Conservation (phyloP, 108 stramenopile genomes). For the Aureococcus anophagefferens region DNA sequence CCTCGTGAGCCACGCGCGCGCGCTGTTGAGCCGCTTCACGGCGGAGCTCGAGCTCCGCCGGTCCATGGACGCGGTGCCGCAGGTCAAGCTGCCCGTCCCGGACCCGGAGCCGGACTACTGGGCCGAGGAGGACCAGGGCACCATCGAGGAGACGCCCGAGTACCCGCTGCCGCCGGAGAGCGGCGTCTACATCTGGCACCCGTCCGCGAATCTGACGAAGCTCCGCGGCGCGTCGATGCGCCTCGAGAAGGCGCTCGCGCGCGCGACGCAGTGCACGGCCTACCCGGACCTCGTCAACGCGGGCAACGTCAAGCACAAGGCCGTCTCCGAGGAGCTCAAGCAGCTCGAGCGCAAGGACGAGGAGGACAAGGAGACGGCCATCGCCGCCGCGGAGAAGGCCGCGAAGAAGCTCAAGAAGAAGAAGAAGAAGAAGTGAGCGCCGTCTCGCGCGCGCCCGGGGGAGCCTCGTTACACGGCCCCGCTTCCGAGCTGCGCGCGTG, state of each 20-base stretch:
- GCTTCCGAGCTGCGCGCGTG: too few species aligned
- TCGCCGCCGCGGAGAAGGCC: conserved; percentile 15
- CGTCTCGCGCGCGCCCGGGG: too few species aligned
- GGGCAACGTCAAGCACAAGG: background rate
- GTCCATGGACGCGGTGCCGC: background rate
- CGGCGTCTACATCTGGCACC: conserved; percentile 12
- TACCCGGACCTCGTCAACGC: conserved; percentile 1
- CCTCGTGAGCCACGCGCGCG: background rate
- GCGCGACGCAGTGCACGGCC: background rate
- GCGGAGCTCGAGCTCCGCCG: conserved; percentile 7
- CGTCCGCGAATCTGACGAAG: background rate
- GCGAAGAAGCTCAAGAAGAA: conserved; percentile 19
- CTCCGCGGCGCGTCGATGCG: background rate
- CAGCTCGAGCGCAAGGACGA: conserved; percentile 15
- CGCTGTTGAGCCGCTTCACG: background rate
- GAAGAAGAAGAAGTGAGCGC: conserved; percentile 16
- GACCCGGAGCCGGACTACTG: conserved; percentile 15
- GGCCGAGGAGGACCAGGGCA: conserved; percentile 12
- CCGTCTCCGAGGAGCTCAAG: background rate
- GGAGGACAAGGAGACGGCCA: conserved; percentile 9
- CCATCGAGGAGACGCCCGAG: conserved; percentile 6
- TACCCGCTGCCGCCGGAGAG: conserved; percentile 13
- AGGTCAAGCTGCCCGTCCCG: conserved; percentile 4
- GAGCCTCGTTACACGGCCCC: too few species aligned
- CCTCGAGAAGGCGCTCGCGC: background rate